Evolutionary conservation across 2,329 filamentous ascomycete species (phyloP).

Genomic region (Bretziella fagacearum): DNA sequence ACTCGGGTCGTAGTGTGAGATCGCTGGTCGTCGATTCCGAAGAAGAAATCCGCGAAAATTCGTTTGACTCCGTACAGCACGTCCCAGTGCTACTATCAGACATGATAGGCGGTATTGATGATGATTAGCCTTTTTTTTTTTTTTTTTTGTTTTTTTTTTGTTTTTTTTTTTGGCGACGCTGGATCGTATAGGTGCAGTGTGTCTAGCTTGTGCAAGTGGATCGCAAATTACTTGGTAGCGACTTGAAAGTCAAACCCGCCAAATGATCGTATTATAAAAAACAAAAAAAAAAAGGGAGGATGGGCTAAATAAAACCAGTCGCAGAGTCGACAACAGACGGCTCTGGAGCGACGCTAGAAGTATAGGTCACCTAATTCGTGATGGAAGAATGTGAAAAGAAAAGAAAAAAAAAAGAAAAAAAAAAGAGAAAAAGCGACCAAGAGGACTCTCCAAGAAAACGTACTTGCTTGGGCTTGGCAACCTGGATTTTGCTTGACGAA

Average conservation of each 20-base stretch:
- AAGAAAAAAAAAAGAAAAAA: background rate
- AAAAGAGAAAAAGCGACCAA: background rate
- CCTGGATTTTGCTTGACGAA: background rate
- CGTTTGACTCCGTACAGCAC: background rate
- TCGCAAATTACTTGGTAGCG: no score
- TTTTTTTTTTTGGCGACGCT: background rate
- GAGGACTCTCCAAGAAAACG: background rate
- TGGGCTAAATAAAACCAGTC: no score
- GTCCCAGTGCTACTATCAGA: background rate
- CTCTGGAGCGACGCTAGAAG: background rate
- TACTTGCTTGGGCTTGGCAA: background rate
- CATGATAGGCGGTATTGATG: background rate
- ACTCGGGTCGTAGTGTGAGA: constrained; percentile 7
- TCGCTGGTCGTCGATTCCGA: constrained; percentile 5
- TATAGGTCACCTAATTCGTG: background rate
- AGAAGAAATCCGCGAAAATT: constrained; percentile 8
- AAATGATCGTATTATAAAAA: no score
- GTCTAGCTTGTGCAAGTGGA: no score
- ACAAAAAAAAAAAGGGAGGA: no score
- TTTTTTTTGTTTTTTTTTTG: no score
- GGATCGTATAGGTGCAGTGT: no score
- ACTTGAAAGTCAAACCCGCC: no score
- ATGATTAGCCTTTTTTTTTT: no score
- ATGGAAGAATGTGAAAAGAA: background rate
- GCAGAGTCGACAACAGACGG: no score